Evolutionary conservation across 164 flowering plant species (phyloP).

Genomic region (Magnolia kwangsiensis): DNA sequence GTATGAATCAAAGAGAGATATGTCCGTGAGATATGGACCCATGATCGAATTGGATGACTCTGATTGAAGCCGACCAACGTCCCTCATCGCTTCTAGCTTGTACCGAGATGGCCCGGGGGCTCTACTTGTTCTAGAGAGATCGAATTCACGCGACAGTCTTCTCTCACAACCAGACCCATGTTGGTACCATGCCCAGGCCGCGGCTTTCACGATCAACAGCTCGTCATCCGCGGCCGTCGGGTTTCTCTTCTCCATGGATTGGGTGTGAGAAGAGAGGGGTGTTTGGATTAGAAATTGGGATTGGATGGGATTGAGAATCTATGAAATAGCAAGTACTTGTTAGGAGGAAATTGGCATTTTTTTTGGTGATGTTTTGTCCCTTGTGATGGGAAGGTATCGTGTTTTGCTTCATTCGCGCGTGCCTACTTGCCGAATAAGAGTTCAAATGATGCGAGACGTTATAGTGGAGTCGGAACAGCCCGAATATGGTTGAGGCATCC

Average conservation of each 20-base stretch:
- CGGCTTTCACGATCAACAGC: constrained; percentile 40
- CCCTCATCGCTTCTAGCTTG: constrained; percentile 42
- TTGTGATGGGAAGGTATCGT: background rate
- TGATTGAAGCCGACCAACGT: background rate
- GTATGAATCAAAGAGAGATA: constrained; percentile 45
- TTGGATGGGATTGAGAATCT: background rate
- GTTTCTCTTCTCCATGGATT: constrained; percentile 22
- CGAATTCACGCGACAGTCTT: constrained; percentile 28
- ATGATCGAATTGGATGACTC: background rate
- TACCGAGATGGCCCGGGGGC: constrained; percentile 40
- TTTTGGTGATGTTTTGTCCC: background rate
- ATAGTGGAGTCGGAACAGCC: background rate
- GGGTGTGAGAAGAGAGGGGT: background rate
- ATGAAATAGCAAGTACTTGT: background rate
- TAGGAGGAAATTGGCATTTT: background rate
- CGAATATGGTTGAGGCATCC: background rate
- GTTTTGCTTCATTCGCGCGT: background rate
- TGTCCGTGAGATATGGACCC: constrained; percentile 14
- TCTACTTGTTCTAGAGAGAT: constrained; percentile 13
- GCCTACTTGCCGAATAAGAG: background rate
- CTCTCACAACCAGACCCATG: constrained; percentile 47
- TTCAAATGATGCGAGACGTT: background rate
- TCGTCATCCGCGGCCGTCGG: constrained; percentile 23
- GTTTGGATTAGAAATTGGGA: background rate
- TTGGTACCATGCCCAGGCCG: constrained; percentile 79